phyloP scores from a whole-genome alignment of 1,284 basidiomycete species.

The Boletus coffeatus region DNA sequence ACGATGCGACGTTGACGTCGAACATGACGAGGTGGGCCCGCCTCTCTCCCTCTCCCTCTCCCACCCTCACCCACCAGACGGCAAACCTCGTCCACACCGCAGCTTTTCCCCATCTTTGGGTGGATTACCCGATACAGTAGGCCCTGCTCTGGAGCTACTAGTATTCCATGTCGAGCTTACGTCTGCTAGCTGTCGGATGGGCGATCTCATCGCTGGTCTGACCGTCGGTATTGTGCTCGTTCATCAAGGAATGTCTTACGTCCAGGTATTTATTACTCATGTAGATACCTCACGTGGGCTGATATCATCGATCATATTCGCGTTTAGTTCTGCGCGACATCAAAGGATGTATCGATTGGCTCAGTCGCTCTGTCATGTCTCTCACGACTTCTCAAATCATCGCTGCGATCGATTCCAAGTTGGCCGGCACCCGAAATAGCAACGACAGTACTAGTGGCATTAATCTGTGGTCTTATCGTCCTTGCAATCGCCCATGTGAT shows the following conservation, averaged over 20 bases:
- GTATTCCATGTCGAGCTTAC: not conserved
- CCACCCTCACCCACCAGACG: too few relatives aligned
- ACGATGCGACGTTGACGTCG: too few relatives aligned
- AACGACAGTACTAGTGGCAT: conserved; percentile 62
- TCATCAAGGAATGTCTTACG: conserved; percentile 85
- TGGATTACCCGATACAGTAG: conserved; percentile 85
- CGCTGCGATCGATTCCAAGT: conserved; percentile 48
- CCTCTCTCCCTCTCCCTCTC: too few relatives aligned
- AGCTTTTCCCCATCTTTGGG: conserved; percentile 78
- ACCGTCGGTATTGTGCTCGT: conserved; percentile 92
- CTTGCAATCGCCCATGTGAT: conserved; percentile 59
- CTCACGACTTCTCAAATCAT: conserved; percentile 86
- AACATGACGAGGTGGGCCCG: too few relatives aligned
- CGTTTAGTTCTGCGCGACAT: conserved; percentile 80
- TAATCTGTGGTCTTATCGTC: conserved; percentile 92
- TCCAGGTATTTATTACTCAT: conserved; percentile 42
- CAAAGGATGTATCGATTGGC: conserved; percentile 94
- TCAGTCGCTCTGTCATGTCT: conserved; percentile 95
- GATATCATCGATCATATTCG: conserved; percentile 8
- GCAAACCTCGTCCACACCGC: conserved; percentile 6
- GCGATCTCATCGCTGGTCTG: conserved; percentile 84
- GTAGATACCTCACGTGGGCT: conserved; percentile 9
- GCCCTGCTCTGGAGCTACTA: conserved; percentile 20
- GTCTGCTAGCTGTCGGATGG: conserved; percentile 54
- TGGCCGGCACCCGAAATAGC: conserved; percentile 77